A percentile compares a stretch with the other conserved stretches of the same genome.
These are phyloP conservation scores for Golubevia pallescens DNA, from an alignment of 1,284 basidiomycete genomes.

Conservation along the genomic window DNA sequence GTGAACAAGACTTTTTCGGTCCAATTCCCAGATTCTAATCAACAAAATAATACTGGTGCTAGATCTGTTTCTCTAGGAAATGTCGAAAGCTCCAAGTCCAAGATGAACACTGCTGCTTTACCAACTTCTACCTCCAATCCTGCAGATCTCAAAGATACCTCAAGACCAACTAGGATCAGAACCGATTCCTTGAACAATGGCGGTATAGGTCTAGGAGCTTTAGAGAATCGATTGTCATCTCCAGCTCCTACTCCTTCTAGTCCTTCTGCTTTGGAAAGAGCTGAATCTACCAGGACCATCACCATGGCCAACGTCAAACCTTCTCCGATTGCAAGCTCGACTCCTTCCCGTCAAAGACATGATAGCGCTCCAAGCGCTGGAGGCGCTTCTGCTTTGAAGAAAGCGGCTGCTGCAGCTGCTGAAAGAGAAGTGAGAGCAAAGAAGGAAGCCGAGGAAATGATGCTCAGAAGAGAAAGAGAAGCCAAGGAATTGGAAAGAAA, in stretches of 20 bases:
- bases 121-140: background rate
- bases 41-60: background rate
- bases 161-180: background rate
- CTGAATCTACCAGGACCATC: slow-evolving; percentile 15
- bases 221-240: background rate
- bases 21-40: background rate
- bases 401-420: slow-evolving; percentile 3
- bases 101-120: background rate
- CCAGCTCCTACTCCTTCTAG: slow-evolving; percentile 19
- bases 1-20: background rate
- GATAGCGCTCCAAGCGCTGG: background rate
- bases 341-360: slow-evolving; percentile 2
- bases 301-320: slow-evolving; percentile 18
- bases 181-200: background rate
- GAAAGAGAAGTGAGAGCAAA: slow-evolving; percentile 10
- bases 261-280: slow-evolving; percentile 14
- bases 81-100: background rate
- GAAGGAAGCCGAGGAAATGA: slow-evolving; percentile 15
- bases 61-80: background rate
- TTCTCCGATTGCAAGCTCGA: slow-evolving; percentile 7
- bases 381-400: slow-evolving; percentile 1
- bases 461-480: slow-evolving; percentile 5
- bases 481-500: slow-evolving; percentile 7
- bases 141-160: background rate
- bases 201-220: background rate